Conservation (phyloP, 2,329 filamentous ascomycete genomes). For the Ophioceras dolichostomum region DNA sequence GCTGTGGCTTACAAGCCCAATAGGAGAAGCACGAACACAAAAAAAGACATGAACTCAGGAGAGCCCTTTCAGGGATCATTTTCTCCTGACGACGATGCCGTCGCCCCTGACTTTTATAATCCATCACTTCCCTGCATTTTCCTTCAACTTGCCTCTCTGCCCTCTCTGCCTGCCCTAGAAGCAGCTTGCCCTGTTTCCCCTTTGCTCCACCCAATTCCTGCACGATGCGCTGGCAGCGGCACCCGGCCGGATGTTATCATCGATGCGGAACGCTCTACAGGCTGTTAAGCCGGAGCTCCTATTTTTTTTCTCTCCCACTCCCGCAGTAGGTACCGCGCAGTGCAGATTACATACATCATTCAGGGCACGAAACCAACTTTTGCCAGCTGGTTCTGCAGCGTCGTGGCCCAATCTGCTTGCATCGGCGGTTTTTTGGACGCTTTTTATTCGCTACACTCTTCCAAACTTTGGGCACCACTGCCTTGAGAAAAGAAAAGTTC, state of each 20-base stretch:
- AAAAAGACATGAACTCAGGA: too few relatives aligned
- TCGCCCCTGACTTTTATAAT: constrained; percentile 3
- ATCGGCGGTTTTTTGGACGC: too few relatives aligned
- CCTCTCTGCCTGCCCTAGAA: constrained; percentile 7
- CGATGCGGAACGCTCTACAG: neutral
- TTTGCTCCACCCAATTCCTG: constrained; percentile 19
- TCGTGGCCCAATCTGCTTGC: constrained; percentile 6
- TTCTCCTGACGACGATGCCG: neutral
- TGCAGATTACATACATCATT: too few relatives aligned
- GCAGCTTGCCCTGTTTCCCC: constrained; percentile 3
- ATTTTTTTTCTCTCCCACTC: too few relatives aligned
- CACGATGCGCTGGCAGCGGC: constrained; percentile 22
- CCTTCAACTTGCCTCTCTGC: constrained; percentile 5
- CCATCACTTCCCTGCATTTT: neutral
- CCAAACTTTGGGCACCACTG: too few relatives aligned
- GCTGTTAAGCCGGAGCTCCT: neutral
- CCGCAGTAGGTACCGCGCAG: too few relatives aligned
- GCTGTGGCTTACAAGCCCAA: too few relatives aligned
- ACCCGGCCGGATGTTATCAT: constrained; percentile 4
- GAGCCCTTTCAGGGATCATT: too few relatives aligned
- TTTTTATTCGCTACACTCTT: too few relatives aligned
- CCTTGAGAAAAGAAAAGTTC: too few relatives aligned
- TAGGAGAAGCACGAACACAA: too few relatives aligned
- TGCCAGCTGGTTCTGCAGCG: neutral
- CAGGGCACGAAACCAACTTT: neutral